phyloP scores from a whole-genome alignment of 1,139 yeast genomes.

The Blastobotrys serpentis region DNA sequence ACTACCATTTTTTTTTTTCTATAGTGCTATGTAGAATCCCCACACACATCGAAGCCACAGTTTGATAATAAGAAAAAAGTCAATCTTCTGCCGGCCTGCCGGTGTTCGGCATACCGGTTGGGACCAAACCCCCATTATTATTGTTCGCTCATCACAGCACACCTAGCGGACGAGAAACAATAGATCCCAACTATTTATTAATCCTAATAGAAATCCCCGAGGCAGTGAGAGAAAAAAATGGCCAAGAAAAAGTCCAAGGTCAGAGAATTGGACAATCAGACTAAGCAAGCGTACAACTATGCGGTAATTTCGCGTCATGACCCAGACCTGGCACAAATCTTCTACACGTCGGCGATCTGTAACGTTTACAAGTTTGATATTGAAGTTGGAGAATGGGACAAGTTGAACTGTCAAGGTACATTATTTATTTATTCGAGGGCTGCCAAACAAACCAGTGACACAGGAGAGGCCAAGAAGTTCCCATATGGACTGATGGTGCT shows the following conservation, averaged over 20 bases:
- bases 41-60: no score
- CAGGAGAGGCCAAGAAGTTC: constrained; percentile 40
- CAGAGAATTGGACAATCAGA: constrained; percentile 22
- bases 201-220: neutral
- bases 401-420: constrained; percentile 77
- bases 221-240: constrained; percentile 10
- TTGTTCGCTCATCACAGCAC: neutral
- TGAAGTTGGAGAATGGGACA: constrained; percentile 72
- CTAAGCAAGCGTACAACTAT: constrained; percentile 51
- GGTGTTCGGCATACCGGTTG: neutral
- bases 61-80: no score
- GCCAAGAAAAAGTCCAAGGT: constrained; percentile 21
- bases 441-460: constrained; percentile 20
- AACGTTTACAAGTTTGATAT: constrained; percentile 72
- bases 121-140: neutral
- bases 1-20: neutral
- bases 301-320: constrained; percentile 84
- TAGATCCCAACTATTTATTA: neutral
- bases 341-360: constrained; percentile 73
- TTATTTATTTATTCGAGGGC: constrained; percentile 74
- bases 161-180: neutral
- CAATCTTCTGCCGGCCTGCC: no score
- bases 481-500: constrained; percentile 77
- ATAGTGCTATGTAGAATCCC: neutral
- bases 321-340: constrained; percentile 72